Conservation (phyloP, 2,329 filamentous ascomycete genomes). For the Thelonectria discophora region DNA sequence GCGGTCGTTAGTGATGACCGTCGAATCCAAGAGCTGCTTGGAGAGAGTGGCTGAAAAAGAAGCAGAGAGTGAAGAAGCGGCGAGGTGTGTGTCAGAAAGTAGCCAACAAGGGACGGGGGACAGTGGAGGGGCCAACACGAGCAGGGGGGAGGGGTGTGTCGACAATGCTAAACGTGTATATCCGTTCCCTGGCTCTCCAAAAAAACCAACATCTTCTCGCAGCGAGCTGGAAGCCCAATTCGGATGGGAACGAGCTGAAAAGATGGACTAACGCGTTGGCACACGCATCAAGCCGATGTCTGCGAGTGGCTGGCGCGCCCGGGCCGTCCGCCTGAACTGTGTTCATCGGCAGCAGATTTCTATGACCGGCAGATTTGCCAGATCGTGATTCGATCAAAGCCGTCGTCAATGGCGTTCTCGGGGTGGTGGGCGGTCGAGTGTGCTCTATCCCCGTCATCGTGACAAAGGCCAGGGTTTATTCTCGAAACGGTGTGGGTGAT, state of each 20-base stretch:
- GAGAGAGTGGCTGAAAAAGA: conserved; percentile 36
- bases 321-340: not conserved
- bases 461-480: conserved; percentile 22
- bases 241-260: not conserved
- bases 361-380: conserved; percentile 30
- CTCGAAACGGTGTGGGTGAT: conserved; percentile 22
- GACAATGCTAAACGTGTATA: conserved; percentile 15
- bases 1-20: conserved; percentile 18
- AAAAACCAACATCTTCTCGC: not conserved
- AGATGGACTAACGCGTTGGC: conserved; percentile 1
- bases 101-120: conserved; percentile 40
- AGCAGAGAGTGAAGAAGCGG: conserved; percentile 29
- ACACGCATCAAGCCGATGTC: conserved; percentile 3
- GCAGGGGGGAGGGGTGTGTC: conserved; percentile 33
- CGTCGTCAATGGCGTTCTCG: conserved; percentile 32
- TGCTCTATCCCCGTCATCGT: conserved; percentile 22
- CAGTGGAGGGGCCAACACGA: conserved; percentile 38
- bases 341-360: conserved; percentile 16
- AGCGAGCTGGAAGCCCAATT: conserved; percentile 7
- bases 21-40: conserved; percentile 25
- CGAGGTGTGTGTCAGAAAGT: conserved; percentile 32
- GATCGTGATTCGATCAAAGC: conserved; percentile 30
- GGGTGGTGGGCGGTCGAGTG: conserved; percentile 19
- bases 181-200: not conserved
- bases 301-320: conserved; percentile 17